A percentile compares a stretch with the other conserved stretches of the same genome.
These are phyloP conservation scores for Dipodascopsis uninucleata DNA, from an alignment of 805 yeast genomes.

Conservation along the genomic window DNA sequence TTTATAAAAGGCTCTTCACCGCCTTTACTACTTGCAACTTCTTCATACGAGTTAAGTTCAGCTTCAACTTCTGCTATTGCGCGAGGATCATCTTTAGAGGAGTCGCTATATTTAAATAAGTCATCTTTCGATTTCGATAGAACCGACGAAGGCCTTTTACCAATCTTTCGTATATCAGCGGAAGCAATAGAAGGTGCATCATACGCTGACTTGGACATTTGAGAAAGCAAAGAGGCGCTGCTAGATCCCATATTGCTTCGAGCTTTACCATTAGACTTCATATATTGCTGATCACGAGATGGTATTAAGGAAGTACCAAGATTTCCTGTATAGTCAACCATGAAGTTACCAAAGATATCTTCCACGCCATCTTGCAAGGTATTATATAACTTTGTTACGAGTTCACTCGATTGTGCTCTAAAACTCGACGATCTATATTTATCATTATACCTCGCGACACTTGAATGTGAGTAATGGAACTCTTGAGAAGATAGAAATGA, in stretches of 20 bases:
- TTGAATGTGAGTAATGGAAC: conserved; percentile 12
- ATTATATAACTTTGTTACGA: conserved; percentile 19
- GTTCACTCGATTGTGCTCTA: conserved; percentile 12
- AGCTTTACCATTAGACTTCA: too few relatives aligned
- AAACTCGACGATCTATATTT: too few relatives aligned
- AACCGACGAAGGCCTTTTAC: conserved; percentile 1
- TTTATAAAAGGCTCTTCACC: conserved; percentile 58
- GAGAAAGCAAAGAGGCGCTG: too few relatives aligned
- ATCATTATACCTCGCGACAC: not conserved
- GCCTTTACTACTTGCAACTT: conserved; percentile 28
- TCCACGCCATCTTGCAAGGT: conserved; percentile 26
- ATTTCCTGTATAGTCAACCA: conserved; percentile 26
- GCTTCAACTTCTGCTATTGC: conserved; percentile 30
- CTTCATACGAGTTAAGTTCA: conserved; percentile 53
- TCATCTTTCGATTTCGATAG: conserved; percentile 15
- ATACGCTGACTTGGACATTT: too few relatives aligned
- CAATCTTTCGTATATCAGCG: too few relatives aligned
- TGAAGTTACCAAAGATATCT: conserved; percentile 21
- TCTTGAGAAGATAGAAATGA: conserved; percentile 63
- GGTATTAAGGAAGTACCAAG: too few relatives aligned
- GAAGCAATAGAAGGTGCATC: too few relatives aligned
- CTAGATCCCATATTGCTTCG: too few relatives aligned
- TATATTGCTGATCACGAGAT: too few relatives aligned
- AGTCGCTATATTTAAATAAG: too few relatives aligned
- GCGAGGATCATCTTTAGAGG: conserved; percentile 2